phyloP scores from a whole-genome alignment of 2,329 filamentous ascomycete species.

The Colletotrichum godetiae region DNA sequence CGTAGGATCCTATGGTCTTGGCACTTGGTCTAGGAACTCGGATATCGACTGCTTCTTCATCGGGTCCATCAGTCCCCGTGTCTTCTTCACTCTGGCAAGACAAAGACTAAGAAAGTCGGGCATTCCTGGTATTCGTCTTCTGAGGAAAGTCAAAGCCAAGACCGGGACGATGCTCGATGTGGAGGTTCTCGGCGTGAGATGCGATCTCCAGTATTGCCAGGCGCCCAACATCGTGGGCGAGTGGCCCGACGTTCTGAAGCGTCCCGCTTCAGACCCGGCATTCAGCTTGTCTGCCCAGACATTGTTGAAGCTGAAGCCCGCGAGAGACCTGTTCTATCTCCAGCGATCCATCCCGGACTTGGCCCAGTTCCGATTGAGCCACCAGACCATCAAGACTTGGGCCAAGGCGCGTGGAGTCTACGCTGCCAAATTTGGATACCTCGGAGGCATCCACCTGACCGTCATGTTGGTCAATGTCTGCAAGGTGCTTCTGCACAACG shows the following conservation, averaged over 20 bases:
- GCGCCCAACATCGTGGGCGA: conserved; percentile 42
- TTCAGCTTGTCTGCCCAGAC: conserved; percentile 67
- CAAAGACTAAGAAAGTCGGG: conserved; percentile 64
- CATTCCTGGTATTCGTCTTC: conserved; percentile 56
- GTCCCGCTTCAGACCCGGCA: conserved; percentile 61
- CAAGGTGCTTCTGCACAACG: conserved; percentile 61
- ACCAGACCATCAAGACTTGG: conserved; percentile 72
- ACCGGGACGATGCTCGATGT: conserved; percentile 75
- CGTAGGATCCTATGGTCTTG: conserved; percentile 75
- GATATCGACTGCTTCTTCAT: conserved; percentile 76
- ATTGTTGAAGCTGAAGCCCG: conserved; percentile 72
- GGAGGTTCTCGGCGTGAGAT: conserved; percentile 65
- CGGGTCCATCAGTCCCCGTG: conserved; percentile 68
- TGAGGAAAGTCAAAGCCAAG: conserved; percentile 68
- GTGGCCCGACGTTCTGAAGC: conserved; percentile 59
- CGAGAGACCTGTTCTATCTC: conserved; percentile 71
- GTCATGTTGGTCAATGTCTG: conserved; percentile 70
- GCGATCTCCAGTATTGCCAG: conserved; percentile 76
- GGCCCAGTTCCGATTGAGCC: conserved; percentile 66
- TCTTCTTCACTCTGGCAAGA: conserved; percentile 69
- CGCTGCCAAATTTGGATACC: conserved; percentile 71
- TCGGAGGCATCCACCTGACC: conserved; percentile 74
- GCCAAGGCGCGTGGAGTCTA: conserved; percentile 72
- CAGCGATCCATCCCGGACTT: conserved; percentile 69
- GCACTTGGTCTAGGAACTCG: conserved; percentile 69